phyloP scores from a whole-genome alignment of 2,329 filamentous ascomycete species.

The Diplodia intermedia region DNA sequence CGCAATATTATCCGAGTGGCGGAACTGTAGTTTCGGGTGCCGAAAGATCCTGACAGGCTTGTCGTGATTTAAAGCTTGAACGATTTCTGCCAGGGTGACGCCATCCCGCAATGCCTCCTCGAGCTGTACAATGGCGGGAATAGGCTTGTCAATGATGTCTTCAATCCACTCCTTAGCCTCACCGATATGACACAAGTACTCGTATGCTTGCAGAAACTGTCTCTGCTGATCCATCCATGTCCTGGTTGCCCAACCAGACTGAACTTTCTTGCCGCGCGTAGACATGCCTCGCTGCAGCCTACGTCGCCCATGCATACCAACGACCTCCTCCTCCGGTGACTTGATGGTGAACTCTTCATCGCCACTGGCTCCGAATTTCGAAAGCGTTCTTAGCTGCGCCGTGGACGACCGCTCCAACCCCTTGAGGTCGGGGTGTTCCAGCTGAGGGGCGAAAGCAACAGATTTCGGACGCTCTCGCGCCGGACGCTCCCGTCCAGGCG shows the following conservation, averaged over 20 bases:
- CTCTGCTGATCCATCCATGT: conserved; percentile 99
- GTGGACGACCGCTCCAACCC: conserved; percentile 88
- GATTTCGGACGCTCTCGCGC: conserved; percentile 37
- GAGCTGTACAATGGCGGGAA: conserved; percentile 90
- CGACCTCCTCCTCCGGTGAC: conserved; percentile 81
- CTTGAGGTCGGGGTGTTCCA: conserved; percentile 68
- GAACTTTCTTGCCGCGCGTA: conserved; percentile 59
- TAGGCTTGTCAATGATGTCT: conserved; percentile 80
- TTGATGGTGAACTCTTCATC: conserved; percentile 80
- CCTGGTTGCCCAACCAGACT: conserved; percentile 72
- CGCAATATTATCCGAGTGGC: conserved; percentile 97
- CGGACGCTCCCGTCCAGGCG: conserved; percentile 39
- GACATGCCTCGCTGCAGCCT: conserved; percentile 75
- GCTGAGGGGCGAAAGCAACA: conserved; percentile 42
- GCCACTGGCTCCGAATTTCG: conserved; percentile 73
- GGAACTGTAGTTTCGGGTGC: conserved; percentile 83
- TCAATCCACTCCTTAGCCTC: conserved; percentile 99
- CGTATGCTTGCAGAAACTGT: conserved; percentile 94
- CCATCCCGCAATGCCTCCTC: conserved; percentile 93
- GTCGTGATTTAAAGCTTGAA: conserved; percentile 84
- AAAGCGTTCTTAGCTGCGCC: conserved; percentile 84
- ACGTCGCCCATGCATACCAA: conserved; percentile 82
- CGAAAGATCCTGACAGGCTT: conserved; percentile 82
- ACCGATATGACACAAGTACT: conserved; percentile 98
- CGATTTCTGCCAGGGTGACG: conserved; percentile 91